Evolutionary conservation across 305 asterid species (phyloP).

Genomic region (Caryopteris hybrid): DNA sequence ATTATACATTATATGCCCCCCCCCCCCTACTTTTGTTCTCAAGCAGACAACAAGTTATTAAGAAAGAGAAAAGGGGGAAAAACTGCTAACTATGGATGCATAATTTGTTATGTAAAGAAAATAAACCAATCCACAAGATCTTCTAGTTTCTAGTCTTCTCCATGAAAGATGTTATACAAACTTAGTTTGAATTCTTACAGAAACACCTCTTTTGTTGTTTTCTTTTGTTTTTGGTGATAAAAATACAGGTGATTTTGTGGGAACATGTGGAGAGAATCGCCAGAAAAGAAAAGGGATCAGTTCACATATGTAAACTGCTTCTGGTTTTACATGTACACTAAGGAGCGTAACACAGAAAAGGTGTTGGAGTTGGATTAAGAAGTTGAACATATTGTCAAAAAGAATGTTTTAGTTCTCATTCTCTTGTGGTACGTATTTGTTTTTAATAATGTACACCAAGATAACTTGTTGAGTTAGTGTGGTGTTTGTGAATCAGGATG

Average conservation of each 20-base stretch:
- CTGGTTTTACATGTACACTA: slow-evolving; percentile 33
- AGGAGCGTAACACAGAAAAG: not conserved
- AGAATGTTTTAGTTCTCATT: slow-evolving; percentile 46
- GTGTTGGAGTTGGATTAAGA: slow-evolving; percentile 48
- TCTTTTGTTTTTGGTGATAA: too few species aligned
- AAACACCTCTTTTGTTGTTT: too few species aligned
- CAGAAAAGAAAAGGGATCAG: slow-evolving; percentile 32
- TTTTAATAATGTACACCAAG: not conserved
- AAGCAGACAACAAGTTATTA: too few species aligned
- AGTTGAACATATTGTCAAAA: slow-evolving; percentile 28
- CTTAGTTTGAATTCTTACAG: too few species aligned
- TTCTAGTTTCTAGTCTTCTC: too few species aligned
- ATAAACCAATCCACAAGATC: too few species aligned
- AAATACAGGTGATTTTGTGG: slow-evolving; percentile 24
- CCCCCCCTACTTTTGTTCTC: too few species aligned
- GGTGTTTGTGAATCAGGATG: not conserved
- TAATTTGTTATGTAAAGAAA: too few species aligned
- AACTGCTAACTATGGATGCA: too few species aligned
- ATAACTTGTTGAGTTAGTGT: not conserved
- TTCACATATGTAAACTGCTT: slow-evolving; percentile 24
- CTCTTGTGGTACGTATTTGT: slow-evolving; percentile 29
- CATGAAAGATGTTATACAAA: too few species aligned
- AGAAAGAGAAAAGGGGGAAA: too few species aligned
- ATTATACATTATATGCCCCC: too few species aligned
- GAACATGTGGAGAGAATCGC: slow-evolving; percentile 33